Base-by-base conservation (phyloP, 768 basidiomycete genomes). In the Suillus subluteus region DNA sequence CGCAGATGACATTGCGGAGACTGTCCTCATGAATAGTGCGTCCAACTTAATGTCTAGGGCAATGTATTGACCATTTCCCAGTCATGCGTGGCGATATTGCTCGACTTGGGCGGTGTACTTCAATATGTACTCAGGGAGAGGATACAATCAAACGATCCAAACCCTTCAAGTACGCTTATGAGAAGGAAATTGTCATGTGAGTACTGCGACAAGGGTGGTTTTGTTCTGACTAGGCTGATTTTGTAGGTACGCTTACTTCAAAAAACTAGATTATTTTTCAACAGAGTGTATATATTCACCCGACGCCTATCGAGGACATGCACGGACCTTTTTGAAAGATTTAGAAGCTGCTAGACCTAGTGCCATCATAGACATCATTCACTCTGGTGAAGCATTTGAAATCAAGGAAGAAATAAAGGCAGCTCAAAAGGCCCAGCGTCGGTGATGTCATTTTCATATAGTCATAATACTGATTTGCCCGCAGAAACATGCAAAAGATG, bases 261-360 rank as follows among this genome's bases (percentile, higher is more conserved):
- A 97, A 83, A 98, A 98, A 79, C 84, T 99, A 26, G 96, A 98
- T 74, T 99, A 99, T 78, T 98, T 98, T 79, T 98, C 96, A 2
- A 99, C 97, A 9, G 98, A 99, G 75, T 99, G 98, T 77, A 98
- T 99, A 71, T 99, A 99, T 78, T 96, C 96, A 5, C 97, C 98
- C 11, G 98, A 98, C 75, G 98, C 98, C 6, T 99, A 99, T 76
- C 91, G 98, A 9, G 98, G 98, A 0, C 96, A 99, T 75, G 96
- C 98, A 1, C 86, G 98, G 58, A 88, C 87, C 0, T 97, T 99
- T 72, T 86, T 99, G 46, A 99, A 99, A 78, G 95, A 98, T 69
- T 83, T 99, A 16, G 98, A 99, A 80, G 94, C 91, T 0, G 91
- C 96, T 26, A 86, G 98, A 15, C 96, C 98, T 0, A 95, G 92